Percentiles rank a stretch among this genome's conserved stretches.
phyloP scores from a whole-genome alignment of 2,329 filamentous ascomycete genomes.

The Cryphonectria naterciae region DNA sequence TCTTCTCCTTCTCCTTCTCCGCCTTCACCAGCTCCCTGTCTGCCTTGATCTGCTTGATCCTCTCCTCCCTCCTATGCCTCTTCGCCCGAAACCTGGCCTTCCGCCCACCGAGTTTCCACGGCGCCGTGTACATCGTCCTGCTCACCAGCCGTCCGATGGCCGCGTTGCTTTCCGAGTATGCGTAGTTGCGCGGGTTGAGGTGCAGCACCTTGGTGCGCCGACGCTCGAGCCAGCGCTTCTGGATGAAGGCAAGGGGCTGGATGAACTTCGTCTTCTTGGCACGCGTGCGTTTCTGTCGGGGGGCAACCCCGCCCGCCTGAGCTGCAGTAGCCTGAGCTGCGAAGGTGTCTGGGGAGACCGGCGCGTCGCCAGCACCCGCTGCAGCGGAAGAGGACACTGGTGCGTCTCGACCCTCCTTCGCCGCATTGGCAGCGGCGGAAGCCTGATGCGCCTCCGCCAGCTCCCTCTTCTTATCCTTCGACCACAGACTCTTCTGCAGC shows the following conservation, averaged over 20 bases:
- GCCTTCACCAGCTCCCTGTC: slow-evolving; percentile 34
- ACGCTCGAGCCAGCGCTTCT: slow-evolving; percentile 34
- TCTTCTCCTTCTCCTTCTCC: slow-evolving; percentile 33
- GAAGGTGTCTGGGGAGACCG: not conserved
- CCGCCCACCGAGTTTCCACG: slow-evolving; percentile 55
- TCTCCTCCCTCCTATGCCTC: slow-evolving; percentile 23
- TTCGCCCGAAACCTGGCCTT: slow-evolving; percentile 50
- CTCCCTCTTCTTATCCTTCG: slow-evolving; percentile 30
- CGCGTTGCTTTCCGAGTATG: slow-evolving; percentile 65
- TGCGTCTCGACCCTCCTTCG: not conserved
- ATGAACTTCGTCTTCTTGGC: slow-evolving; percentile 22
- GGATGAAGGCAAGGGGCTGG: slow-evolving; percentile 24
- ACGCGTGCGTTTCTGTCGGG: slow-evolving; percentile 15
- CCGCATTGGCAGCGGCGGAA: slow-evolving; percentile 11
- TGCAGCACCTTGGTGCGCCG: slow-evolving; percentile 49
- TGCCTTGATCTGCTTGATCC: slow-evolving; percentile 28
- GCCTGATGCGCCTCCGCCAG: slow-evolving; percentile 26
- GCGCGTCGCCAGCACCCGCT: not conserved
- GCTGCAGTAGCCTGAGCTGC: not conserved
- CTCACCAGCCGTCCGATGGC: slow-evolving; percentile 58
- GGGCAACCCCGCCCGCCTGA: not conserved
- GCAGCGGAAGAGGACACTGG: not conserved
- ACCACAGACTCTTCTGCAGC: slow-evolving; percentile 24
- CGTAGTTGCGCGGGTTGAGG: slow-evolving; percentile 55
- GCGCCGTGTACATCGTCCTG: slow-evolving; percentile 53